Conservation (phyloP, 768 basidiomycete species). For the Suillus plorans region DNA sequence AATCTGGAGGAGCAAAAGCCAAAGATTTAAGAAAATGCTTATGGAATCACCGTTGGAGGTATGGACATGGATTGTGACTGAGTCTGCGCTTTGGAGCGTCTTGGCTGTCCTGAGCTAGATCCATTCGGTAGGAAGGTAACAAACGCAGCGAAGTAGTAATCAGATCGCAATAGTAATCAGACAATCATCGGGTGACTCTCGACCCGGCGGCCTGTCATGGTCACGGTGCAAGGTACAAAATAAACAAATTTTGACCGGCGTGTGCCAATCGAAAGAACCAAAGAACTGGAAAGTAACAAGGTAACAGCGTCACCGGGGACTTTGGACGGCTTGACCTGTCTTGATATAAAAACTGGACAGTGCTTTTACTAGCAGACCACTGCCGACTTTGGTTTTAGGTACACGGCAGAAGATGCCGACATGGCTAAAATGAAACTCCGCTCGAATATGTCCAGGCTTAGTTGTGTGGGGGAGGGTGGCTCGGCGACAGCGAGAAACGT, state of each 20-base stretch:
- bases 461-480: conserved; percentile 33
- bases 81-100: neutral
- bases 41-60: neutral
- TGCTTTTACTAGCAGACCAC: neutral
- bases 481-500: conserved; percentile 24
- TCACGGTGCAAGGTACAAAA: neutral
- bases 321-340: neutral
- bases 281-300: conserved; percentile 2
- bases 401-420: conserved; percentile 23
- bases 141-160: neutral
- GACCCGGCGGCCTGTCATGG: neutral
- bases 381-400: neutral
- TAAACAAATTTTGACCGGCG: too few relatives aligned
- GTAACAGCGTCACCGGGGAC: neutral
- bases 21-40: neutral
- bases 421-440: conserved; percentile 22
- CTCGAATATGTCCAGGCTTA: conserved; percentile 24
- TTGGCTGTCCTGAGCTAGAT: neutral
- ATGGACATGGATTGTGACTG: neutral
- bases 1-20: neutral
- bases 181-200: too few relatives aligned
- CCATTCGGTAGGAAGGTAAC: neutral
- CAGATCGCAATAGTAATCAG: neutral
- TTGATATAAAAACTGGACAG: neutral
- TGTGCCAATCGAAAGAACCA: neutral